Conservation (phyloP, 441 rosid species). For the Syzygium syzygioides region DNA sequence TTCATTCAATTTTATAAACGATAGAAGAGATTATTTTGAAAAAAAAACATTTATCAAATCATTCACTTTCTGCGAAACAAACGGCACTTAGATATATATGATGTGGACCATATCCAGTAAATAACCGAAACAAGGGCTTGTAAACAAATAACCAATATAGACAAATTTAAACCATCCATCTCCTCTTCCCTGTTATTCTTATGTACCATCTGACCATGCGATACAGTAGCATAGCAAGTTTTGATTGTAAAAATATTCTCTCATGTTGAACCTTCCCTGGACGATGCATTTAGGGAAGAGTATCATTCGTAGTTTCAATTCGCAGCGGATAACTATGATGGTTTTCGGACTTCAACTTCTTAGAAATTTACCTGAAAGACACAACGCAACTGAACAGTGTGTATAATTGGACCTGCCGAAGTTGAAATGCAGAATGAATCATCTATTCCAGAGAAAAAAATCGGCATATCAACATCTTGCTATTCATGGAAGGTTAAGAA, state of each 20-base stretch:
- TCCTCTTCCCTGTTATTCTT: neutral
- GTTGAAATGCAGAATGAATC: neutral
- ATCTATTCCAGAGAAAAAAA: neutral
- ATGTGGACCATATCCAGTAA: neutral
- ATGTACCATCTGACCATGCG: neutral
- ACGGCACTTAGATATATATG: too few species aligned
- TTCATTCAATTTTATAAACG: neutral
- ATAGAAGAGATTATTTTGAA: neutral
- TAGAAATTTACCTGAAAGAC: neutral
- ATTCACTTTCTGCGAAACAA: neutral
- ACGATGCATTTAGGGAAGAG: neutral
- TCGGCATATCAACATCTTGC: neutral
- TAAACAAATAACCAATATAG: neutral
- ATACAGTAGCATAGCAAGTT: neutral
- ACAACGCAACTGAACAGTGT: neutral
- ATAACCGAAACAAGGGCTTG: neutral
- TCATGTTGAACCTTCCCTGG: neutral
- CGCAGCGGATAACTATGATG: neutral
- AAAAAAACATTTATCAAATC: accelerated
- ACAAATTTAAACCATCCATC: neutral
- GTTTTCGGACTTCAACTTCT: neutral
- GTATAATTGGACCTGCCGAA: neutral
- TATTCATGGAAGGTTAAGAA: neutral
- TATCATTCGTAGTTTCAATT: neutral
- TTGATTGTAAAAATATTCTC: neutral